Base-by-base conservation (phyloP, 495 filamentous ascomycete species). In the Talaromyces borbonicus region DNA sequence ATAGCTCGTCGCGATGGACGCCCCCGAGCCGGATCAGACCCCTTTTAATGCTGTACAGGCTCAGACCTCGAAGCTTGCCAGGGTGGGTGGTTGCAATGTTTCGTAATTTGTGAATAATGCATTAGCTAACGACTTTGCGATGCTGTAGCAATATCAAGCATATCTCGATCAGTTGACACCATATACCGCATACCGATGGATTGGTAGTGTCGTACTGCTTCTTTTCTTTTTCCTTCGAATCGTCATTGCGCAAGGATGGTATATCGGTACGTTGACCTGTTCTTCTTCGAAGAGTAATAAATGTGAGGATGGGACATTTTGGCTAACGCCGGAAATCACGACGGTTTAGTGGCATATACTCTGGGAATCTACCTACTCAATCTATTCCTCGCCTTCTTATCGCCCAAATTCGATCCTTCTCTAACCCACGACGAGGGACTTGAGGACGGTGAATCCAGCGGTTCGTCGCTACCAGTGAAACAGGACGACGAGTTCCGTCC, bases 301-400 rank as follows among this genome's bases (percentile, higher is more conserved):
- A n/a, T n/a, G n/a, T n/a, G n/a, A n/a, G n/a, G n/a, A n/a, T n/a
- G n/a, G n/a, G n/a, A n/a, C n/a, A n/a, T n/a, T n/a, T n/a, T n/a
- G n/a, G n/a, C n/a, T n/a, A n/a, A n/a, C n/a, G n/a, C n/a, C n/a
- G n/a, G n/a, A n/a, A n/a, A n/a, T n/a, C n/a, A n/a, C n/a, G n/a
- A n/a, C n/a, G n/a, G n/a, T n/a, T n/a, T n/a, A 97, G 92, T 98
- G 51, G 88, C 87, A 53, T 98, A 98, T 69, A 90, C 92, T 20
- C 81, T 98, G 45, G 92, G 92, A 49, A 98, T 98, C 74, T 98
- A 97, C 73, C 87, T 98, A 36, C 83, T 98, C 46, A 98, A 98
- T 71, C 81, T 97, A 46, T 98, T 98, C 80, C 87, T 98, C 61
- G 93, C 93, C 51, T 98, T 98, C 75, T 76, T 98, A 14, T 85